Conservation (phyloP, 495 filamentous ascomycete species). For the Hypoxylon lienhwacheense region DNA sequence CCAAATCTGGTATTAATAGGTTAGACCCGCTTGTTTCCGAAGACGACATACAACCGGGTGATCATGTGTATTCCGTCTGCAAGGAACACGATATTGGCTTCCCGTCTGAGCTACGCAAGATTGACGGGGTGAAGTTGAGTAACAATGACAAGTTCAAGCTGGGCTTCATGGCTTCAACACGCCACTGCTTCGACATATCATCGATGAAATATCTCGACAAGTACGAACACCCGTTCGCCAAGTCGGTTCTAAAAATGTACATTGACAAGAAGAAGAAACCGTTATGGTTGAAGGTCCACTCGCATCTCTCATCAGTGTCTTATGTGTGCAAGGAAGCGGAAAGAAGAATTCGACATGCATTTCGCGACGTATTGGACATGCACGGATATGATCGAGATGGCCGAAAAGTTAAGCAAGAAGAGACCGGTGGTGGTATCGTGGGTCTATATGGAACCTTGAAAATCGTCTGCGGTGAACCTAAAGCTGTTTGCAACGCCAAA, state of each 20-base stretch:
- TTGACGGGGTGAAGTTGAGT: neutral
- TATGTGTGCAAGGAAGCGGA: slow-evolving; percentile 58
- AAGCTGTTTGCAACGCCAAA: slow-evolving; percentile 27
- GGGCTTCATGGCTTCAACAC: neutral
- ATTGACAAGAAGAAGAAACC: slow-evolving; percentile 36
- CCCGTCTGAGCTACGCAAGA: neutral
- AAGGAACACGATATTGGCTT: slow-evolving; percentile 18
- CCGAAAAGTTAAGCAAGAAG: slow-evolving; percentile 27
- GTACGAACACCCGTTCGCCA: slow-evolving; percentile 40
- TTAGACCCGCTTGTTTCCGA: neutral
- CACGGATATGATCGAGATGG: slow-evolving; percentile 61
- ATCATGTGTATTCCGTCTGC: slow-evolving; percentile 14
- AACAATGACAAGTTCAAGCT: slow-evolving; percentile 15
- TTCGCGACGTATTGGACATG: slow-evolving; percentile 57
- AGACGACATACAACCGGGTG: slow-evolving; percentile 14
- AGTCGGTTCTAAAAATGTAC: slow-evolving; percentile 36
- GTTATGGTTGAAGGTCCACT: slow-evolving; percentile 53
- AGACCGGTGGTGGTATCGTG: slow-evolving; percentile 1
- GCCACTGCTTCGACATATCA: slow-evolving; percentile 26
- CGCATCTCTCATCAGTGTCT: slow-evolving; percentile 39
- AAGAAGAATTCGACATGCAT: slow-evolving; percentile 55
- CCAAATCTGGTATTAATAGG: neutral
- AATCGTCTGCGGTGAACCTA: slow-evolving; percentile 18
- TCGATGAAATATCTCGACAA: slow-evolving; percentile 39
- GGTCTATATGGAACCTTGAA: slow-evolving; percentile 38